Base-by-base conservation (phyloP, 352 stramenopile genomes). In the Pythium aristosporum region DNA sequence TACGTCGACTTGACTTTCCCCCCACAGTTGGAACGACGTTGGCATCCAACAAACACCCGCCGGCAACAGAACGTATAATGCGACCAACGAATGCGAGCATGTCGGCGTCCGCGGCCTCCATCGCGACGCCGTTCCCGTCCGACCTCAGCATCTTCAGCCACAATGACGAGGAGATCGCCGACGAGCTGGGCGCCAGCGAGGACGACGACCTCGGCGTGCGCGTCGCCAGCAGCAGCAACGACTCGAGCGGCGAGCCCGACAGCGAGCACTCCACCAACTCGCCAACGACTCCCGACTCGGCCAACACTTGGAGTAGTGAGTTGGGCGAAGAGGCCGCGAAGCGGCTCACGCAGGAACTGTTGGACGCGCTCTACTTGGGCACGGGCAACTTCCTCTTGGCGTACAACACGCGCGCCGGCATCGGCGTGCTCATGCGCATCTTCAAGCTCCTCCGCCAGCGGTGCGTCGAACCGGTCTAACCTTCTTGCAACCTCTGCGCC, bases 331-430 rank as follows among this genome's bases (percentile, higher is more conserved):
- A 32, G 39, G 49, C 48, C 37, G 34, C 60, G 9, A 44, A 63
- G 53, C 52, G 65, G 37, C 76, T 92, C 10, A 69, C 48, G 11
- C 72, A 75, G 49, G 76, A 89, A 58, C 73, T 92, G 30, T 76
- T 90, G 37, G 80, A 92, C 62, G 82, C 82, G 63, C 72, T 92
- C 34, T 79, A 83, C 23, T 67, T 92, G 1, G 85, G 85, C 52
- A 89, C 82, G 18, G 81, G 75, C 68, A 96, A 96, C 71, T 96
- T 96, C 48, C 54, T 96, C 20, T 63, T 96, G 34, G 86, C 83
- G 15, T 96, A 96, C 74, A 96, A 96, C 72, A 88, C 85, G 25
- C 88, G 88, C 61, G 85, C 85, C 1, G 86, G 85, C 51, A 89
- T 96, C 55, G 76, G 82, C 30, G 69, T 87, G 16, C 61, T 94